Percentiles rank a stretch among this genome's conserved stretches.
phyloP scores from a whole-genome alignment of 768 basidiomycete species.

The Trametes meyenii region DNA sequence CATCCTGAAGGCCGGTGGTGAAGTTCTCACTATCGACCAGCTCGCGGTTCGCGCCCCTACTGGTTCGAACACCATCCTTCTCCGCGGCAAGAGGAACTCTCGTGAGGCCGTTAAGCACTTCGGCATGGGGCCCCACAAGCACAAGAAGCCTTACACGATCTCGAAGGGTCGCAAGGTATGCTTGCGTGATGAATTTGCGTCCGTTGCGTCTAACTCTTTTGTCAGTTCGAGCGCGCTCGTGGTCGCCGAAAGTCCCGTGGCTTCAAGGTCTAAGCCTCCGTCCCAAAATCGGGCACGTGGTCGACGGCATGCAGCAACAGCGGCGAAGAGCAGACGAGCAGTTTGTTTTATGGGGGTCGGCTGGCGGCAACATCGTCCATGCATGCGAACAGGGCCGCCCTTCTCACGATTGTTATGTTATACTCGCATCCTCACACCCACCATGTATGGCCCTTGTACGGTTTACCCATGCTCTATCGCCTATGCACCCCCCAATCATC shows the following conservation, averaged over 20 bases:
- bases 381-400: conserved; percentile 20
- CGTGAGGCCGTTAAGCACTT: conserved; percentile 98
- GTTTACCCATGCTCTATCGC: conserved; percentile 26
- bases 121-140: conserved; percentile 96
- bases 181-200: conserved; percentile 13
- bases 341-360: conserved; percentile 17
- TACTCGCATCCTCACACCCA: conserved; percentile 15
- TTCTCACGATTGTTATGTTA: conserved; percentile 23
- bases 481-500: conserved; percentile 16
- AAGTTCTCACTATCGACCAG: conserved; percentile 93
- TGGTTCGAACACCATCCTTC: conserved; percentile 91
- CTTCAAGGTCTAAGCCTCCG: conserved; percentile 81
- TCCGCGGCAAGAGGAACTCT: conserved; percentile 90
- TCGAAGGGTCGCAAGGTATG: conserved; percentile 95
- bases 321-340: conserved; percentile 11
- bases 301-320: conserved; percentile 26
- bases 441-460: conserved; percentile 23
- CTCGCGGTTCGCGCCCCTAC: conserved; percentile 94
- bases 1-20: conserved; percentile 94
- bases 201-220: not conserved
- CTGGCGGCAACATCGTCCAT: conserved; percentile 19
- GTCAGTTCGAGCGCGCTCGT: conserved; percentile 93
- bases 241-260: conserved; percentile 98
- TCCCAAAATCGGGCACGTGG: conserved; percentile 37
- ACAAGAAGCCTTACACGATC: conserved; percentile 96